phyloP scores from a whole-genome alignment of 1,139 yeast genomes.

The Candida tetrigidarum region DNA sequence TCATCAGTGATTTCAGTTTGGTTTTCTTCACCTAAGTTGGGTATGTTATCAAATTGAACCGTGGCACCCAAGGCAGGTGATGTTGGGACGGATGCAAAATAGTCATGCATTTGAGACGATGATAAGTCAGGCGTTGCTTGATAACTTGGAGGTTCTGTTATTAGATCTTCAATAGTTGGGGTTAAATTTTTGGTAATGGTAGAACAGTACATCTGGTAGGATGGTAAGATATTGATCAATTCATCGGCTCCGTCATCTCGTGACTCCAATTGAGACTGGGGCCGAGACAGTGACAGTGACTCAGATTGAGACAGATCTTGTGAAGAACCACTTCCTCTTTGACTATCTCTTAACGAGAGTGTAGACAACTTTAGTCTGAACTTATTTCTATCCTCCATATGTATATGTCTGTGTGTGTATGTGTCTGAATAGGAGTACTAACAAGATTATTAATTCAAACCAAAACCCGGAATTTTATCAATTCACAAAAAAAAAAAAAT shows the following conservation, averaged over 20 bases:
- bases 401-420: too few relatives aligned
- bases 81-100: conserved; percentile 25
- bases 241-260: conserved; percentile 27
- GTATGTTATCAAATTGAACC: not conserved
- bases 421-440: too few relatives aligned
- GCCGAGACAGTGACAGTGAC: not conserved
- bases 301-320: conserved; percentile 7
- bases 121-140: conserved; percentile 27
- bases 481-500: too few relatives aligned
- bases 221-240: conserved; percentile 43
- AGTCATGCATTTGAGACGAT: conserved; percentile 19
- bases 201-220: conserved; percentile 46
- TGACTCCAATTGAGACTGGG: not conserved
- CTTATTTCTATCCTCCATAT: conserved; percentile 17
- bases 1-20: conserved; percentile 16
- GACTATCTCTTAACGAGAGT: conserved; percentile 8
- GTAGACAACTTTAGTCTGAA: conserved; percentile 14
- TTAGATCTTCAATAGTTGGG: conserved; percentile 36
- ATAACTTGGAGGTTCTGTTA: conserved; percentile 41
- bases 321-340: not conserved
- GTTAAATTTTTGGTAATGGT: conserved; percentile 42
- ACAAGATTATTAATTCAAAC: too few relatives aligned
- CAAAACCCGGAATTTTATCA: too few relatives aligned
- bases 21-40: conserved; percentile 13
- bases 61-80: conserved; percentile 20